Evolutionary conservation across 306 rosid species (phyloP).

Genomic region (Quercus agrifolia): DNA sequence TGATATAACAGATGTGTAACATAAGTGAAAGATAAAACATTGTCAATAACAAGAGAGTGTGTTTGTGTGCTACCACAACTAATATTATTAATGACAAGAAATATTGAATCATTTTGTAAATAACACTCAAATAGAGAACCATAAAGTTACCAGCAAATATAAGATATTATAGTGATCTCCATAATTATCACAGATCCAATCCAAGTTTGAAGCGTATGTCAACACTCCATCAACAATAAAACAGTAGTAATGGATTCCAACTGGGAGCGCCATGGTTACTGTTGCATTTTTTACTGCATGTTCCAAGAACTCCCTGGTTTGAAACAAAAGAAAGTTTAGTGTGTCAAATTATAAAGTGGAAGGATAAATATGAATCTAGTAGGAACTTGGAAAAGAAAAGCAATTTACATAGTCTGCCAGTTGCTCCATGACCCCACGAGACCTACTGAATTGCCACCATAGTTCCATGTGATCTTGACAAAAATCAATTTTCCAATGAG

Average conservation of each 20-base stretch:
- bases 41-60: too few relatives aligned
- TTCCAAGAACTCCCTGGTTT: constrained; percentile 67
- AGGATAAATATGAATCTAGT: constrained; percentile 3
- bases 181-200: constrained; percentile 41
- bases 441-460: constrained; percentile 55
- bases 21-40: background rate
- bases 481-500: constrained; percentile 34
- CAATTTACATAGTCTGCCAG: constrained; percentile 65
- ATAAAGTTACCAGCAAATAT: constrained; percentile 67
- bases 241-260: constrained; percentile 62
- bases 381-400: background rate
- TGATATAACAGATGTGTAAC: background rate
- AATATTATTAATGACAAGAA: background rate
- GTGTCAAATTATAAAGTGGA: constrained; percentile 10
- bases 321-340: constrained; percentile 18
- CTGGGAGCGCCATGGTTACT: constrained; percentile 52
- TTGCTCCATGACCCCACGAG: constrained; percentile 87
- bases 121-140: background rate
- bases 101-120: background rate
- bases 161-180: constrained; percentile 68
- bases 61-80: too few relatives aligned
- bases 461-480: constrained; percentile 68
- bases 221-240: constrained; percentile 75
- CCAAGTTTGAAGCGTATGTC: constrained; percentile 71
- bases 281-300: constrained; percentile 33